These are phyloP conservation scores for Acacia melanoxylon DNA, from an alignment of 306 rosid genomes.

Conservation along the genomic window DNA sequence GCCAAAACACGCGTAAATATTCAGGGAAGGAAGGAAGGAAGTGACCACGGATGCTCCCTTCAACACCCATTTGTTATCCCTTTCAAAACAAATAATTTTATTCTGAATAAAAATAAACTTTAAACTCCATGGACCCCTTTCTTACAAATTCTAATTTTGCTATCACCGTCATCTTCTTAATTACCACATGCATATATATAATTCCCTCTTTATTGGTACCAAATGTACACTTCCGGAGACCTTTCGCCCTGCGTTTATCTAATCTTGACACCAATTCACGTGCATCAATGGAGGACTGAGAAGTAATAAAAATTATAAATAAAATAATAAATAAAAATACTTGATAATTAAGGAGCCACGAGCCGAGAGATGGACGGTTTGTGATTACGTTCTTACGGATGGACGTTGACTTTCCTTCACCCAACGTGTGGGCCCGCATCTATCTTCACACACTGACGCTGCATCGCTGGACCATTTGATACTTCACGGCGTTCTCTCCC, in stretches of 20 bases:
- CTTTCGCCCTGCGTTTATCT: not conserved
- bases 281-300: not conserved
- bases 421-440: not conserved
- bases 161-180: not conserved
- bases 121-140: not conserved
- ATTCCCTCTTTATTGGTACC: slow-evolving; percentile 47
- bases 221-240: slow-evolving; percentile 54
- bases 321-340: not conserved
- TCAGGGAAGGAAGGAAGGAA: slow-evolving; percentile 27
- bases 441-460: slow-evolving; percentile 52
- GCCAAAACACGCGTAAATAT: slow-evolving; percentile 14
- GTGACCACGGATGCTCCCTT: slow-evolving; percentile 33
- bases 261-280: not conserved
- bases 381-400: not conserved
- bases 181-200: not conserved
- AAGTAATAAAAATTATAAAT: not conserved
- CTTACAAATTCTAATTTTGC: slow-evolving; percentile 49
- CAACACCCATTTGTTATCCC: slow-evolving; percentile 7
- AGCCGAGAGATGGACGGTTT: not conserved
- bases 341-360: not conserved
- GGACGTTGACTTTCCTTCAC: slow-evolving; percentile 16
- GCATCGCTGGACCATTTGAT: slow-evolving; percentile 78
- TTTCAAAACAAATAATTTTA: slow-evolving; percentile 21
- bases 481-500: slow-evolving; percentile 71
- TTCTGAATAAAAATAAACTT: not conserved